Base-by-base conservation (phyloP, 1,284 basidiomycete species). In the Laetiporus sulphureus region DNA sequence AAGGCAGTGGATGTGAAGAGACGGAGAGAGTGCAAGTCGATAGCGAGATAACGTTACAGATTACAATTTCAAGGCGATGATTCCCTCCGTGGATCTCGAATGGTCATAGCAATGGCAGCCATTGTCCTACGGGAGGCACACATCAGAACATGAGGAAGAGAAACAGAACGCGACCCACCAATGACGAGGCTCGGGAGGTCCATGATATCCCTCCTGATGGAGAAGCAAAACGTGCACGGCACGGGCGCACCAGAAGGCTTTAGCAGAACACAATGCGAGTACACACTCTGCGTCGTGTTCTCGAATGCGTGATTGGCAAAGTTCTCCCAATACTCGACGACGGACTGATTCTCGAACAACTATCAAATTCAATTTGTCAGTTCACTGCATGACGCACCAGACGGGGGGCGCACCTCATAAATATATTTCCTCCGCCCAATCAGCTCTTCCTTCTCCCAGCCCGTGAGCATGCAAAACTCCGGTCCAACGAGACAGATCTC, bases 401-500 rank as follows among this genome's bases (percentile, higher is more conserved):
- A 32, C 46, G 39, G 23, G 11, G 13, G 31, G 53, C 64, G 52
- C 56, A 86, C 88, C 76, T 94, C 89, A 65, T 93, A 96, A 51
- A 96, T 91, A 65, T 85, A 95, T 57, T 87, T 91, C 59, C 80
- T 74, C 50, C 74, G 77, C 10, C 80, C 79, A 15, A 92, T 63
- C 23, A 97, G 71, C 50, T 96, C 91, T 45, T 88, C 83, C 61
- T 84, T 76, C 13, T 79, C 77, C 86, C 90, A 91, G 53, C 87
- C 89, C 3, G 92, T 93, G 46, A 99, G 72, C 75, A 92, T 86
- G 62, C 87, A 92, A 60, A 99, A 99, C 65, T 99, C 94, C 2
- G 92, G 87, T 0, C 94, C 93, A 33, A 95, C 95, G 32, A 96
- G 81, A 58, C 91, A 94, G 29, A 99, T 92, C 68, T 99, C 96